These are phyloP conservation scores for Amylostereum areolatum DNA, from an alignment of 1,284 basidiomycete species.

Conservation along the genomic window DNA sequence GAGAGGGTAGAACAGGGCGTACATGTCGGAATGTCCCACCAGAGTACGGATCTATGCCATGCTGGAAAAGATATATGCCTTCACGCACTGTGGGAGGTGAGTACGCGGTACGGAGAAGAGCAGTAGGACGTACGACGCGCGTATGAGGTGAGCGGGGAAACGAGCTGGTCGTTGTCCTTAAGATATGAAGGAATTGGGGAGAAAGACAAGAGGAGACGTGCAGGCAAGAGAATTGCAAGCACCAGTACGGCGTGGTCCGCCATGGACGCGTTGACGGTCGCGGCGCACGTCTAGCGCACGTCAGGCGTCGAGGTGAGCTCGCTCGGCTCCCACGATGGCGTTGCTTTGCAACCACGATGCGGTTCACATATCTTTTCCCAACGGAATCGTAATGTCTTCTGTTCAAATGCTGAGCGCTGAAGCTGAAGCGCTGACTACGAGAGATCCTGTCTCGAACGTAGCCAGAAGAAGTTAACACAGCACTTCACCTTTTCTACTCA, in stretches of 20 bases:
- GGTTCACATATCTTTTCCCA: too few species aligned
- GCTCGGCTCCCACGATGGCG: too few species aligned
- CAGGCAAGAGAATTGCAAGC: slow-evolving; percentile 33
- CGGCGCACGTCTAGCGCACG: too few species aligned
- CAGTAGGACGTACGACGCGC: slow-evolving; percentile 33
- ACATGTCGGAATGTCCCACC: slow-evolving; percentile 85
- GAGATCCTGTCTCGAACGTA: too few species aligned
- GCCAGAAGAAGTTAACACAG: too few species aligned
- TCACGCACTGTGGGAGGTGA: slow-evolving; percentile 63
- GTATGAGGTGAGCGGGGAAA: slow-evolving; percentile 79
- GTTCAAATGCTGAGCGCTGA: too few species aligned
- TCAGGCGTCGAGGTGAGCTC: too few species aligned
- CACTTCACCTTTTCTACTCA: too few species aligned
- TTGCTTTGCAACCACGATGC: too few species aligned
- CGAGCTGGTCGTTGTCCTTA: slow-evolving; percentile 67
- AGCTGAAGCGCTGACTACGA: too few species aligned
- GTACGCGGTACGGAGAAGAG: not conserved
- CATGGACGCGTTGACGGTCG: too few species aligned
- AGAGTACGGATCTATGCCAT: slow-evolving; percentile 78
- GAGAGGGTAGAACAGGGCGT: slow-evolving; percentile 18
- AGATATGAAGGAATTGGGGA: slow-evolving; percentile 40
- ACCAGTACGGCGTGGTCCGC: slow-evolving; percentile 10
- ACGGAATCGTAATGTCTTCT: too few species aligned
- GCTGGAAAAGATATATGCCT: slow-evolving; percentile 72
- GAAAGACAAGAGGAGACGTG: slow-evolving; percentile 44